A percentile compares a stretch with the other conserved stretches of the same genome.
These are phyloP conservation scores for Zoysia japonica DNA, from an alignment of 176 grass and related monocot genomes.

Conservation along the genomic window DNA sequence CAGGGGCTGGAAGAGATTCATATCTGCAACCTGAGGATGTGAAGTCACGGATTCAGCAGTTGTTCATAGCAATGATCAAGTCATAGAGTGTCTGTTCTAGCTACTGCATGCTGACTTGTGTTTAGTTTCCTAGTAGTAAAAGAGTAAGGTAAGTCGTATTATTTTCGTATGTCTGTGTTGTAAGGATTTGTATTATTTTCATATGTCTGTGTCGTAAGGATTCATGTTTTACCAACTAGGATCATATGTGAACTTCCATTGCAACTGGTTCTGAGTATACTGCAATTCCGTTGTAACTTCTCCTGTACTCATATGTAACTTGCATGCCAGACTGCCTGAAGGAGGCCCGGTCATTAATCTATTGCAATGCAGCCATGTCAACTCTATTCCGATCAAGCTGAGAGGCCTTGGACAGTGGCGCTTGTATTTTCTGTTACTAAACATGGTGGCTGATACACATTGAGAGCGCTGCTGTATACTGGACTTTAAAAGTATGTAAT, in stretches of 20 bases:
- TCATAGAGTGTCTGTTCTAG: conserved; percentile 25
- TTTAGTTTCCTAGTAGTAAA: neutral
- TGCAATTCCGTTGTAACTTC: neutral
- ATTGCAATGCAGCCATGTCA: neutral
- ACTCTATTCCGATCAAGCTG: neutral
- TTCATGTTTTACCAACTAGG: neutral
- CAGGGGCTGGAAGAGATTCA: neutral
- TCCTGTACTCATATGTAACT: neutral
- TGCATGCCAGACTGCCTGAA: neutral
- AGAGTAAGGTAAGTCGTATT: conserved; percentile 15
- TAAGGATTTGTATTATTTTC: conserved; percentile 18
- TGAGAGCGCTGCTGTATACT: neutral
- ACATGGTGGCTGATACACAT: neutral
- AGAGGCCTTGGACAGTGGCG: neutral
- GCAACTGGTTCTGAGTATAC: neutral
- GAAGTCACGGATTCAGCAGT: conserved; percentile 36
- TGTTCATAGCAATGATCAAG: conserved; percentile 47
- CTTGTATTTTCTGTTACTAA: neutral
- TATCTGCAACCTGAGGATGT: conserved; percentile 36
- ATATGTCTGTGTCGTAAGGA: neutral
- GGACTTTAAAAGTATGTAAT: conserved; percentile 9
- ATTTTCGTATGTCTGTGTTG: neutral
- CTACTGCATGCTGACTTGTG: neutral
- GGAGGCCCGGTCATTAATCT: neutral
- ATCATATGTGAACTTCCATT: conserved; percentile 4